These are phyloP conservation scores for Pseudopyrenochaeta lycopersici DNA, from an alignment of 2,329 filamentous ascomycete species.

Conservation along the genomic window DNA sequence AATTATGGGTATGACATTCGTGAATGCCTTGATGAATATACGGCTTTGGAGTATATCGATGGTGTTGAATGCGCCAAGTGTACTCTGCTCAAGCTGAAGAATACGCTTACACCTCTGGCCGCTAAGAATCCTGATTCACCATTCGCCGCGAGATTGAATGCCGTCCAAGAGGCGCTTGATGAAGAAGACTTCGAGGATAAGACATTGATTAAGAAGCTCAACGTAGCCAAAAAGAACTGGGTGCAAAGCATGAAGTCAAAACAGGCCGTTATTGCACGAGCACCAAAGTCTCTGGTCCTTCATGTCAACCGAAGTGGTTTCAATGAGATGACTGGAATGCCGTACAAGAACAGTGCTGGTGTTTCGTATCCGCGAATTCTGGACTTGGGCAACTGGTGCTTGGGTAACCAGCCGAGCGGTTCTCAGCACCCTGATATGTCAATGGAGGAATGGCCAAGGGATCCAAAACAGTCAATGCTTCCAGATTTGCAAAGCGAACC, in stretches of 20 bases:
- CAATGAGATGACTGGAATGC: constrained; percentile 79
- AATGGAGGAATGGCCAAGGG: constrained; percentile 74
- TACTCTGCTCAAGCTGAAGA: constrained; percentile 72
- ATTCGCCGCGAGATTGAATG: constrained; percentile 65
- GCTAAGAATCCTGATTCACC: constrained; percentile 50
- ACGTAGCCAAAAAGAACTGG: constrained; percentile 67
- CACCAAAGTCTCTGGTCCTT: constrained; percentile 81
- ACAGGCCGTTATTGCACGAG: constrained; percentile 83
- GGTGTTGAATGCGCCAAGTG: constrained; percentile 93
- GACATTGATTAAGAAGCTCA: constrained; percentile 56
- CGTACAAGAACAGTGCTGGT: constrained; percentile 83
- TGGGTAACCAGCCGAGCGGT: constrained; percentile 64
- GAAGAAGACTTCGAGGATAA: constrained; percentile 76
- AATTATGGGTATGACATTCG: constrained; percentile 72
- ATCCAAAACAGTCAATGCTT: constrained; percentile 78
- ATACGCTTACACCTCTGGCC: constrained; percentile 36
- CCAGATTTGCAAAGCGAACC: constrained; percentile 58
- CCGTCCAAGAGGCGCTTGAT: constrained; percentile 75
- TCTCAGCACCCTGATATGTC: constrained; percentile 37
- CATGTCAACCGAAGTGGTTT: constrained; percentile 95
- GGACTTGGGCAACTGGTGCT: constrained; percentile 84
- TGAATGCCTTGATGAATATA: constrained; percentile 85
- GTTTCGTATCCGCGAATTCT: constrained; percentile 79
- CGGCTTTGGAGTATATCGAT: constrained; percentile 82
- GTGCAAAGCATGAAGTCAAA: constrained; percentile 85